These are phyloP conservation scores for Rhizophagus sp. DNA, from an alignment of 192 early-diverging fungal genomes.

Conservation along the genomic window DNA sequence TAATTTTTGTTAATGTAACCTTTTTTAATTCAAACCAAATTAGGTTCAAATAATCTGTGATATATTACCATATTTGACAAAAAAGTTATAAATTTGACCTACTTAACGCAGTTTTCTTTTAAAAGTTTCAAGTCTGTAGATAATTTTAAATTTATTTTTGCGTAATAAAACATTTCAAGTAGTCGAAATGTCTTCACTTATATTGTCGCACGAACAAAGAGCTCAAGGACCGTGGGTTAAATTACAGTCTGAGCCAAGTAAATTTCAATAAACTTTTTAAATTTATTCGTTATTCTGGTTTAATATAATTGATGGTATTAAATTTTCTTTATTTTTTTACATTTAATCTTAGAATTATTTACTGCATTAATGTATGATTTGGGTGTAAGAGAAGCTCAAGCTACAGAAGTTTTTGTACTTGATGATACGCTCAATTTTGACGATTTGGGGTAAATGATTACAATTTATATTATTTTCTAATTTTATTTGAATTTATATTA, in stretches of 20 bases:
- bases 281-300: neutral
- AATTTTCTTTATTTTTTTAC: neutral
- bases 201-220: constrained; percentile 1
- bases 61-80: no score
- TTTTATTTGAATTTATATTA: no score
- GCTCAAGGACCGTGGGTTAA: constrained; percentile 47
- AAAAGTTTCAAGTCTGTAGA: no score
- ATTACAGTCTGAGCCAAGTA: constrained; percentile 67
- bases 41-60: no score
- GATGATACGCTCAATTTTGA: constrained; percentile 40
- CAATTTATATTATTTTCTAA: no score
- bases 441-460: constrained; percentile 24
- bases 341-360: constrained; percentile 44
- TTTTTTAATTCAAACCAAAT: no score
- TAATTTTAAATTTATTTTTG: no score
- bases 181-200: constrained; percentile 5
- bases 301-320: neutral
- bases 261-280: neutral
- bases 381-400: constrained; percentile 63
- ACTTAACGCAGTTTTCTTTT: no score
- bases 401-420: constrained; percentile 60
- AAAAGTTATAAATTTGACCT: no score
- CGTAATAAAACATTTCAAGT: no score
- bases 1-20: no score
- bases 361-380: constrained; percentile 66